Percentiles rank a stretch among this genome's conserved stretches.
Conservation (phyloP, 106 monocot species). For the Vanilla planifolia region DNA sequence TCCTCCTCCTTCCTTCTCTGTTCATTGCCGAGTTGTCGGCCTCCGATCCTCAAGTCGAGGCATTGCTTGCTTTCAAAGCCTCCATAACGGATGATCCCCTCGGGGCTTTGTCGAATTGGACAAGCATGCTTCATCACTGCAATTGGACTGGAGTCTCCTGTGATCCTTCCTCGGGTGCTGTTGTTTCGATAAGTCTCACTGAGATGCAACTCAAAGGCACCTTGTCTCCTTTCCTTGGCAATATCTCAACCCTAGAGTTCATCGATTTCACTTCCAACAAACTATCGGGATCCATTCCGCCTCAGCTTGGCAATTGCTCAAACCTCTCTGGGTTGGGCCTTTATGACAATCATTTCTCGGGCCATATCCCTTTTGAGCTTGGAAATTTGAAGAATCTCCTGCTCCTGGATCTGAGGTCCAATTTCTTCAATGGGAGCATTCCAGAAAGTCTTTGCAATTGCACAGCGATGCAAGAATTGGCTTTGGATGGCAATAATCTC, state of each 20-base stretch:
- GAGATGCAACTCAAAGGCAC: constrained; percentile 36
- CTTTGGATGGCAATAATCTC: constrained; percentile 40
- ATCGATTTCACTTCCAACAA: constrained; percentile 50
- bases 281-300: constrained; percentile 49
- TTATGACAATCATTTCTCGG: constrained; percentile 43
- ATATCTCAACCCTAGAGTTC: constrained; percentile 60
- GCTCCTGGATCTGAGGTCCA: constrained; percentile 33
- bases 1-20: constrained; percentile 6
- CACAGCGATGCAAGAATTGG: constrained; percentile 30
- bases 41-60: constrained; percentile 8
- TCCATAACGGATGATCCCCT: constrained; percentile 7
- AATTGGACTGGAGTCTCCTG: constrained; percentile 69
- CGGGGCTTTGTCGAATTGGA: constrained; percentile 25
- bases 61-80: constrained; percentile 6
- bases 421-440: constrained; percentile 52
- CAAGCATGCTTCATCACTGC: constrained; percentile 34
- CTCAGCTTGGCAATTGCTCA: constrained; percentile 41
- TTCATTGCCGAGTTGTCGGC: constrained; percentile 1
- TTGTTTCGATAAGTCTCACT: constrained; percentile 30
- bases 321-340: constrained; percentile 34
- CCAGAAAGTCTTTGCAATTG: constrained; percentile 61
- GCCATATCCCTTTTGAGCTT: constrained; percentile 43
- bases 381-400: constrained; percentile 47
- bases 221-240: constrained; percentile 49
- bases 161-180: constrained; percentile 28